phyloP scores from a whole-genome alignment of 441 rosid species.

The Aleurites moluccanus region DNA sequence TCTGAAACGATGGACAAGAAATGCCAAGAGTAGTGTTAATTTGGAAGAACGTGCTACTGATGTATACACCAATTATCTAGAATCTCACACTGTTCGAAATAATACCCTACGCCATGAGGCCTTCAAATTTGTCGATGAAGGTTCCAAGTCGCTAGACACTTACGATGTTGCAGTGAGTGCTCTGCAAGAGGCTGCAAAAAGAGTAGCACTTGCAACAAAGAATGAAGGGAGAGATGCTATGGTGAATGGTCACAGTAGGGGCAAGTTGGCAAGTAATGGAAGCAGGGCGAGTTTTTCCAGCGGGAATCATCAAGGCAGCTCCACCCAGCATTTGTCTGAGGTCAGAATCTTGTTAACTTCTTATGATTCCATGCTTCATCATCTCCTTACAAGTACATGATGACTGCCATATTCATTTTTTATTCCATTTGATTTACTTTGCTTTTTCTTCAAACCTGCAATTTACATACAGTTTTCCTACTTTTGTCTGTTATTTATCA shows the following conservation, averaged over 20 bases:
- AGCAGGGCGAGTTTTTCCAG: conserved; percentile 24
- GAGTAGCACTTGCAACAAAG: conserved; percentile 55
- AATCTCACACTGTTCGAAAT: conserved; percentile 72
- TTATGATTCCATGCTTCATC: conserved; percentile 1
- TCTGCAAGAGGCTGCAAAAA: conserved; percentile 70
- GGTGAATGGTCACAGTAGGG: conserved; percentile 47
- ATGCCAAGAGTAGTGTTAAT: conserved; percentile 78
- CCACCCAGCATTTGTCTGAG: conserved; percentile 51
- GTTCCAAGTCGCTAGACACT: conserved; percentile 51
- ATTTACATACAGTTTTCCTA: background rate
- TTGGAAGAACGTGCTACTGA: conserved; percentile 59
- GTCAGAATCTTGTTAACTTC: conserved; percentile 35
- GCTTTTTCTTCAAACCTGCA: background rate
- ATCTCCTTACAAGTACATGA: background rate
- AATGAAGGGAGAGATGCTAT: conserved; percentile 45
- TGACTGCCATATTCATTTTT: background rate
- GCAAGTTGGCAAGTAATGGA: conserved; percentile 35
- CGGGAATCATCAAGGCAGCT: conserved; percentile 34
- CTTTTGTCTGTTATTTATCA: background rate
- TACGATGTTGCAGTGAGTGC: conserved; percentile 59
- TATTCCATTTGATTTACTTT: background rate
- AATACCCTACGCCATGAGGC: conserved; percentile 79
- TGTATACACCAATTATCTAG: conserved; percentile 58
- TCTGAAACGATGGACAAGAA: conserved; percentile 91
- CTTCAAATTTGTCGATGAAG: conserved; percentile 73